A percentile compares a stretch with the other conserved stretches of the same genome.
Evolutionary conservation across 768 basidiomycete species (phyloP).

Genomic region (Asterophora lycoperdoides): DNA sequence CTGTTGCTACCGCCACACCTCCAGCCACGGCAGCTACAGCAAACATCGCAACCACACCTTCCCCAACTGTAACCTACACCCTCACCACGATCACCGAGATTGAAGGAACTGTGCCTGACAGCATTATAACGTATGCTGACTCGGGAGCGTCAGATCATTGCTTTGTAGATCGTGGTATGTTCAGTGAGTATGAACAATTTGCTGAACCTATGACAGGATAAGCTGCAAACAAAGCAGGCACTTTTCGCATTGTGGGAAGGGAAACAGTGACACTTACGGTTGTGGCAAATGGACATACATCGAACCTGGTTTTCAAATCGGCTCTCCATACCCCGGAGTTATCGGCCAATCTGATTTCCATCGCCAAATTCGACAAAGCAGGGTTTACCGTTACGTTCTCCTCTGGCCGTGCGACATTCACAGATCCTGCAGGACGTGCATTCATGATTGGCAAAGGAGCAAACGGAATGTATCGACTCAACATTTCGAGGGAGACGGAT

Average conservation of each 20-base stretch:
- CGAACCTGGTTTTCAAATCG: background rate
- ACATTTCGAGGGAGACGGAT: background rate
- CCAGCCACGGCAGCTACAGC: no score
- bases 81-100: no score
- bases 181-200: no score
- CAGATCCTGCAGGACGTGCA: background rate
- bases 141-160: background rate
- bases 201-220: background rate
- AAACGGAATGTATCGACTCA: constrained; percentile 2
- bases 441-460: background rate
- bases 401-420: background rate
- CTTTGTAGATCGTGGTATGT: background rate
- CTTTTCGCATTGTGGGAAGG: background rate
- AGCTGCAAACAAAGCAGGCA: background rate
- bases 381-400: background rate
- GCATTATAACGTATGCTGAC: background rate
- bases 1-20: no score
- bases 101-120: no score
- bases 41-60: no score
- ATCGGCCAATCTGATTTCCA: constrained; percentile 1
- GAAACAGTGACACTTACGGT: background rate
- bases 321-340: constrained; percentile 2
- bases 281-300: background rate
- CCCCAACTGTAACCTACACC: no score
- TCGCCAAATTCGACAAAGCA: background rate